Evolutionary conservation across 371 early-diverging fungal genomes (phyloP).

Genomic region (Mucor mucedo): DNA sequence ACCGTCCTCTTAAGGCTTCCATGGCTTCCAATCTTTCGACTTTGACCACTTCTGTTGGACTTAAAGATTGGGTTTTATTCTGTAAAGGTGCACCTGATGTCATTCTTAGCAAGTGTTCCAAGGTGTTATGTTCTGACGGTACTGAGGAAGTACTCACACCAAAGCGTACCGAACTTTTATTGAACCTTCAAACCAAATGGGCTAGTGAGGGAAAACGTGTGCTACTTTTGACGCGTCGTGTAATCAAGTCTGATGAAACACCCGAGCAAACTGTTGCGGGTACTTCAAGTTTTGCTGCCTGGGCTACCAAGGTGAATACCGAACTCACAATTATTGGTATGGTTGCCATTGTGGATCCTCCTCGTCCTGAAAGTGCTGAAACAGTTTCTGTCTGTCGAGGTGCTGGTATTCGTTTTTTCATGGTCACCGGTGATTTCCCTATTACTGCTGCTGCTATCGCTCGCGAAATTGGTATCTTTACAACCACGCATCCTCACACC

Average conservation of each 20-base stretch:
- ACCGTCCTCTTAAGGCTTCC: constrained; percentile 21
- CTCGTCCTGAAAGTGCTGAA: constrained; percentile 67
- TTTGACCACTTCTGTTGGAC: constrained; percentile 12
- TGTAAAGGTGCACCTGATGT: constrained; percentile 86
- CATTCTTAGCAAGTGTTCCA: constrained; percentile 58
- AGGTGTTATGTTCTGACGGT: constrained; percentile 48
- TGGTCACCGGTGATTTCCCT: constrained; percentile 81
- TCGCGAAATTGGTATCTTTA: constrained; percentile 68
- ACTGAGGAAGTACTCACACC: constrained; percentile 46
- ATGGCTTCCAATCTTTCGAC: constrained; percentile 37
- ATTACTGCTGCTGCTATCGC: constrained; percentile 77
- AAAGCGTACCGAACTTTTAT: constrained; percentile 37
- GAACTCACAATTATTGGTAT: constrained; percentile 64
- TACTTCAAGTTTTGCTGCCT: constrained; percentile 34
- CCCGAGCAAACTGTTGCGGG: constrained; percentile 20
- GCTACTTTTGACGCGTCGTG: constrained; percentile 57
- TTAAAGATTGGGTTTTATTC: constrained; percentile 46
- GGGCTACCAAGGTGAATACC: constrained; percentile 33
- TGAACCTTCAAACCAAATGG: constrained; percentile 61
- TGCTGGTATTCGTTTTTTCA: constrained; percentile 77
- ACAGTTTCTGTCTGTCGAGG: constrained; percentile 59
- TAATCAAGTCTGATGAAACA: constrained; percentile 33
- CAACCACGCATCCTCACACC: constrained; percentile 47
- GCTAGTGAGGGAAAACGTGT: constrained; percentile 72
- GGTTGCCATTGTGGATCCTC: constrained; percentile 76